These are phyloP conservation scores for Talaromyces sp. DNA, from an alignment of 2,329 filamentous ascomycete genomes.

Conservation along the genomic window DNA sequence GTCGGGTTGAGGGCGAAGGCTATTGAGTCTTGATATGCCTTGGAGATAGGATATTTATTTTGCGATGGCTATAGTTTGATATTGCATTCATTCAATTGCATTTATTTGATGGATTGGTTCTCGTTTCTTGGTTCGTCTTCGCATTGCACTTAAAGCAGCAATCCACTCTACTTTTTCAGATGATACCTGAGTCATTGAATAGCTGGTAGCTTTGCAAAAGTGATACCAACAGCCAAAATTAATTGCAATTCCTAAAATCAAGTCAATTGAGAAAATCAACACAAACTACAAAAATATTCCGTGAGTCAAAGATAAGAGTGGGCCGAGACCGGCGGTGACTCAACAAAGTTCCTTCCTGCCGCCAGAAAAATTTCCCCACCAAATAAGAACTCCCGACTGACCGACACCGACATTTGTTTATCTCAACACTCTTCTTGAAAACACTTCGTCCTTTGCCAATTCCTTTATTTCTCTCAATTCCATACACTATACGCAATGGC, in stretches of 20 bases:
- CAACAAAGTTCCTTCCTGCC: conserved; percentile 9
- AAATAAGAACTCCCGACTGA: neutral
- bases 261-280: neutral
- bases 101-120: neutral
- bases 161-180: neutral
- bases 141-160: neutral
- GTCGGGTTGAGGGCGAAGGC: conserved; percentile 77
- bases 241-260: neutral
- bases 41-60: neutral
- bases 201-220: neutral
- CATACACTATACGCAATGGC: conserved; percentile 17
- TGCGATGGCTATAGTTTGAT: neutral
- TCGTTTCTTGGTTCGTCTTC: neutral
- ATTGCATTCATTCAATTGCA: neutral
- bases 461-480: neutral
- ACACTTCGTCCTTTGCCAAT: neutral
- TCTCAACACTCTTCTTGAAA: neutral
- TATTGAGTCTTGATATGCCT: conserved; percentile 61
- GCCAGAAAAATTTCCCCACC: conserved; percentile 19
- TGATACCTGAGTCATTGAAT: neutral
- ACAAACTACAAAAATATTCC: neutral
- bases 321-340: conserved; percentile 15
- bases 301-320: conserved; percentile 13
- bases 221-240: neutral
- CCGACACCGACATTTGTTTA: conserved; percentile 15